Conservation (phyloP, 2,329 filamentous ascomycete species). For the Pyricularia pennisetigena region DNA sequence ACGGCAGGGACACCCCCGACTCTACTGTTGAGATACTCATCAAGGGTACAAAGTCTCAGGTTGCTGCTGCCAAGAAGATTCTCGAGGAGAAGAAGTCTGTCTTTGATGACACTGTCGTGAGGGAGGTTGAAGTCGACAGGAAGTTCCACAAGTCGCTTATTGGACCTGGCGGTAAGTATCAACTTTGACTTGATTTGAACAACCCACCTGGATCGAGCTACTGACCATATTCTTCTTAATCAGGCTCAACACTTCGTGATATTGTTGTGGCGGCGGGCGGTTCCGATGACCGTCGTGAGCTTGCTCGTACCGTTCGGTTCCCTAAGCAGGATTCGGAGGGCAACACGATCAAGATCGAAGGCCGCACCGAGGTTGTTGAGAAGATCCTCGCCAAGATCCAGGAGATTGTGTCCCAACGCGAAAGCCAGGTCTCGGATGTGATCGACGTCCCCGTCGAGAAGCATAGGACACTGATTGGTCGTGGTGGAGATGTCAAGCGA, state of each 20-base stretch:
- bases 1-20: constrained; percentile 60
- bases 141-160: constrained; percentile 89
- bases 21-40: constrained; percentile 77
- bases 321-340: constrained; percentile 79
- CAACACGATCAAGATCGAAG: constrained; percentile 80
- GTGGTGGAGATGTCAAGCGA: constrained; percentile 79
- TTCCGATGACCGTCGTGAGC: constrained; percentile 71
- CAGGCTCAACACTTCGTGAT: constrained; percentile 74
- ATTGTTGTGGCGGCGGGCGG: constrained; percentile 85
- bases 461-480: constrained; percentile 84
- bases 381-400: constrained; percentile 79
- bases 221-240: background rate
- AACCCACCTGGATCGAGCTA: background rate
- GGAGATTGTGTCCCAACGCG: constrained; percentile 70
- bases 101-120: constrained; percentile 82
- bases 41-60: constrained; percentile 85
- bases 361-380: constrained; percentile 72
- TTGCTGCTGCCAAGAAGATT: constrained; percentile 84
- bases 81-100: constrained; percentile 77
- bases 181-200: background rate
- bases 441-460: constrained; percentile 82
- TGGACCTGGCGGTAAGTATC: constrained; percentile 67
- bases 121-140: constrained; percentile 83
- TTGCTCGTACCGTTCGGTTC: constrained; percentile 89
- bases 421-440: constrained; percentile 68